phyloP scores from a whole-genome alignment of 2,329 filamentous ascomycete genomes.

The Kalaharituber pfeilii region DNA sequence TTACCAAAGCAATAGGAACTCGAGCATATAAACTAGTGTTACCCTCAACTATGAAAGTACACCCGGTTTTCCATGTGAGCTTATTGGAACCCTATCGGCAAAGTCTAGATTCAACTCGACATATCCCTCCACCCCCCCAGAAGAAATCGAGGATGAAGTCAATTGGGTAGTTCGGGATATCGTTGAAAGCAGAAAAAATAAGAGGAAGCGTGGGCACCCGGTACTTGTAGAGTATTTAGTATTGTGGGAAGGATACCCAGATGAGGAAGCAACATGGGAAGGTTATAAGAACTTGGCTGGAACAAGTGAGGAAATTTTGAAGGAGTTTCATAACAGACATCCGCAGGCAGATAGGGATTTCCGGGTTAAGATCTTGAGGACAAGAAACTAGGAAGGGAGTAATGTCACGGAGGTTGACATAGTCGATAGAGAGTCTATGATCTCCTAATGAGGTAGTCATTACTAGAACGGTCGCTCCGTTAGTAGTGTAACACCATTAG shows the following conservation, averaged over 20 bases:
- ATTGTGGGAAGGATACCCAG: neutral
- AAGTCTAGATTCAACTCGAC: neutral
- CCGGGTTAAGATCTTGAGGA: neutral
- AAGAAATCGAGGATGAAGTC: neutral
- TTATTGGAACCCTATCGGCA: conserved; percentile 1
- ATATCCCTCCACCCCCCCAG: neutral
- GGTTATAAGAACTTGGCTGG: neutral
- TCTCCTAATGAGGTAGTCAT: too few relatives aligned
- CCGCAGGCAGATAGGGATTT: neutral
- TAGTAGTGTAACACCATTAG: too few relatives aligned
- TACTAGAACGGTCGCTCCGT: too few relatives aligned
- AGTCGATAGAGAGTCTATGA: too few relatives aligned
- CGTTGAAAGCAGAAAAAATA: neutral
- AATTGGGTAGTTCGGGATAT: neutral
- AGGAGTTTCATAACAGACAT: conserved; percentile 4
- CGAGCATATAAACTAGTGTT: neutral
- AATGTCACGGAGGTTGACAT: neutral
- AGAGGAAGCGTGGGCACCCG: neutral
- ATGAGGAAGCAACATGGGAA: conserved; percentile 7
- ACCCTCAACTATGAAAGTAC: neutral
- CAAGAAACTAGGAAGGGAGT: neutral
- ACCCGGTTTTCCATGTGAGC: conserved; percentile 1
- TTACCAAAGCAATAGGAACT: neutral
- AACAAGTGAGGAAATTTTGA: neutral
- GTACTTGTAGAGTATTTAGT: conserved; percentile 2